Evolutionary conservation across 257 asterid species (phyloP).

Genomic region (Anisodus acutangulus): DNA sequence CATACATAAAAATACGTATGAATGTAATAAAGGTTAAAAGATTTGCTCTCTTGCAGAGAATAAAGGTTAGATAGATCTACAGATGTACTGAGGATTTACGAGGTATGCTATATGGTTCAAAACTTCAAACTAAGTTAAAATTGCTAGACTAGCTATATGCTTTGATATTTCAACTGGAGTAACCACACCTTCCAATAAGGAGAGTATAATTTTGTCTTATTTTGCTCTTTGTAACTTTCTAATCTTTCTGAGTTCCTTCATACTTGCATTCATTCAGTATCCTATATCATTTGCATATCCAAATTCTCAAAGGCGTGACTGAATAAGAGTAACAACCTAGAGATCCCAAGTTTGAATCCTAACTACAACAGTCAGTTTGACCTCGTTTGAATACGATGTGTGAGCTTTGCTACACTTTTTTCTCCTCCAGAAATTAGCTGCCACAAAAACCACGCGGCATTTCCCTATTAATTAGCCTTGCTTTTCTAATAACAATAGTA

Average conservation of each 20-base stretch:
- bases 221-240: constrained; percentile 1
- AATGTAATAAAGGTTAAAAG: neutral
- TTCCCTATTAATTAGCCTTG: neutral
- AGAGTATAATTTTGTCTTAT: neutral
- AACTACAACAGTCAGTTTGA: neutral
- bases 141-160: neutral
- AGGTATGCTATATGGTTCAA: neutral
- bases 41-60: neutral
- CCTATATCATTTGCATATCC: neutral
- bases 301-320: neutral
- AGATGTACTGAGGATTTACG: neutral
- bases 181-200: neutral
- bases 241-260: neutral
- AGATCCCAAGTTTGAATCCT: neutral
- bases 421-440: neutral
- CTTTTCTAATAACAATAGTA: neutral
- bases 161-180: neutral
- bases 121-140: neutral
- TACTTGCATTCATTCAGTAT: neutral
- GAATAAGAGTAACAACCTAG: neutral
- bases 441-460: neutral
- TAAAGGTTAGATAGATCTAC: neutral
- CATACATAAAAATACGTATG: neutral
- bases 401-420: neutral
- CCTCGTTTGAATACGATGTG: neutral